Base-by-base conservation (phyloP, 2,329 filamentous ascomycete species). In the Leptosphaerulina australis region DNA sequence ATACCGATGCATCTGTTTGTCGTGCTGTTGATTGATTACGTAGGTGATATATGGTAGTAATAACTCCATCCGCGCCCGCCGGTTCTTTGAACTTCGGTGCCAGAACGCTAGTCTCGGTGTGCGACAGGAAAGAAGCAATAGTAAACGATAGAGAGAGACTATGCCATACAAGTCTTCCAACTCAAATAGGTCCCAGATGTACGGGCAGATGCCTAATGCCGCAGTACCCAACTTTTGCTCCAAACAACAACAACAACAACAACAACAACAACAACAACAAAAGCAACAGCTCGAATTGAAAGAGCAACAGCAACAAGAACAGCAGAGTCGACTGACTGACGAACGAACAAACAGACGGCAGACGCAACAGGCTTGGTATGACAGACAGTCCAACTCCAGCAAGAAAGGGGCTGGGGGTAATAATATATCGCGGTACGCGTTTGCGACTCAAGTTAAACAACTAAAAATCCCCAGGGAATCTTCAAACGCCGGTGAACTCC, bases 401-500 rank as follows among this genome's bases (percentile, higher is more conserved):
- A 34, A 25, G 35, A 44, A 40, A 21, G 33, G 36, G 30, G 40
- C 30, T 46, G 21, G 37, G 28, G 41, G 36, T 46, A 36, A 36
- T 46, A 41, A 43, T 51, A 38, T 46, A n/a, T n/a, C n/a, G n/a
- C n/a, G n/a, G n/a, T n/a, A 51, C 48, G 43, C 48, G 31, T 37
- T 39, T 31, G 48, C 41, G 43, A 30, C 10, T 26, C 21, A 35
- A 31, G 30, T 14, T 33, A 36, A 36, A 20, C 24, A 28, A 40
- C 11, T 18, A 55, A 56, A 50, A 56, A 59, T 49, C 44, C 57
- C 59, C 60, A 62, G 58, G 58, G 59, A 64, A 64, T 64, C 54
- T 62, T 62, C 45, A 56, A 68, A 70, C 67, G 62, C 68, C 67
- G 34, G 35, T 51, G 60, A 64, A 71, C 68, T 66, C 68, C 68